phyloP scores from a whole-genome alignment of 345 rosid genomes.

The Hirschfeldia incana region DNA sequence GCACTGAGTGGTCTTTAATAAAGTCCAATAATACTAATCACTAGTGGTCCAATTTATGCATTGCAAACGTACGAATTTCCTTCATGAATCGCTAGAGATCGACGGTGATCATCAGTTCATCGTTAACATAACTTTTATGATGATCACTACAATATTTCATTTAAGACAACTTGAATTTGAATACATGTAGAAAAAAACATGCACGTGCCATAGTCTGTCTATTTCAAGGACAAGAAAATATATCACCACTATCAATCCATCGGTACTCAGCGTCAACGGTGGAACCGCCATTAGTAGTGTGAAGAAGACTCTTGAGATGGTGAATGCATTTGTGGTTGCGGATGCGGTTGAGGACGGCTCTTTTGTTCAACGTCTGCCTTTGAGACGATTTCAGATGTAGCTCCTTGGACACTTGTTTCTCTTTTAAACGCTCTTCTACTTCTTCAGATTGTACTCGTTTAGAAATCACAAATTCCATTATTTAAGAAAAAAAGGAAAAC shows the following conservation, averaged over 20 bases:
- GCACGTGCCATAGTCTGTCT: neutral
- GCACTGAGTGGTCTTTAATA: too few relatives aligned
- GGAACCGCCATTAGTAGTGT: slow-evolving; percentile 18
- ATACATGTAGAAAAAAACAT: neutral
- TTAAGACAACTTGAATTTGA: neutral
- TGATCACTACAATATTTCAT: neutral
- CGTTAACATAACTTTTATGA: neutral
- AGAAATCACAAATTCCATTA: slow-evolving; percentile 24
- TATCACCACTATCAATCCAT: slow-evolving; percentile 36
- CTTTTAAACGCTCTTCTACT: slow-evolving; percentile 25
- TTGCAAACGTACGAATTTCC: neutral
- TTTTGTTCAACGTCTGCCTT: slow-evolving; percentile 35
- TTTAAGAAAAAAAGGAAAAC: neutral
- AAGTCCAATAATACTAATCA: too few relatives aligned
- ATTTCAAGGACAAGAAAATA: slow-evolving; percentile 37
- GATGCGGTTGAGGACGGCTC: slow-evolving; percentile 40
- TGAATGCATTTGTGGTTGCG: slow-evolving; percentile 38
- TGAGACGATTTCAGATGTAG: slow-evolving; percentile 35
- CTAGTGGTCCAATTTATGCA: too few relatives aligned
- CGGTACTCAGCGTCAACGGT: slow-evolving; percentile 29
- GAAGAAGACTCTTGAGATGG: slow-evolving; percentile 32
- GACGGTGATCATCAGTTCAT: slow-evolving; percentile 3
- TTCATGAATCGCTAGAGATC: neutral
- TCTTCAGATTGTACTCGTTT: neutral
- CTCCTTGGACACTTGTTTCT: slow-evolving; percentile 33